These are phyloP conservation scores for Cornus suecica DNA, from an alignment of 148 eudicot species.

Conservation along the genomic window DNA sequence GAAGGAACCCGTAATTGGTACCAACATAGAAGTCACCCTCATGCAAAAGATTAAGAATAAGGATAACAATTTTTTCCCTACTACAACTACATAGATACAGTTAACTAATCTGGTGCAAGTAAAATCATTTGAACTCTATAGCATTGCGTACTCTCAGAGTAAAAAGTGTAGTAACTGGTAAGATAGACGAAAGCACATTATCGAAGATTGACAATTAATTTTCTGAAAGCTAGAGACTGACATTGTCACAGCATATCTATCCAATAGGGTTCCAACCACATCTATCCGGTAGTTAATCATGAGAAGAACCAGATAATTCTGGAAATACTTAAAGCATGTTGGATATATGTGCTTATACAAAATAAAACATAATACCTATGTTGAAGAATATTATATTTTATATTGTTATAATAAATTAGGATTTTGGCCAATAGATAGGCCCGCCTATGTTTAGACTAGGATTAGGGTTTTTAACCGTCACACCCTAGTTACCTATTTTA, in stretches of 20 bases:
- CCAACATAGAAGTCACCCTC: not conserved
- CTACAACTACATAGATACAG: conserved; percentile 3
- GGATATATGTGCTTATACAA: not conserved
- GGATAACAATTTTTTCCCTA: not conserved
- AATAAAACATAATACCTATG: no score
- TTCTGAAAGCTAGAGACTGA: not conserved
- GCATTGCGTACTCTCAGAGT: not conserved
- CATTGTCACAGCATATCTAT: not conserved
- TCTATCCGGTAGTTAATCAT: not conserved
- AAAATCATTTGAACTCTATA: not conserved
- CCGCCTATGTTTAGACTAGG: no score
- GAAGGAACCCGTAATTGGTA: not conserved
- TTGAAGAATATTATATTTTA: no score
- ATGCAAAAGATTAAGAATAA: not conserved
- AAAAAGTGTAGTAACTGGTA: not conserved
- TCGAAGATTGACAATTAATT: not conserved
- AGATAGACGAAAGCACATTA: not conserved
- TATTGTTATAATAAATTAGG: no score
- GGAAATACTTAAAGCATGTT: not conserved
- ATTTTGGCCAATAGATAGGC: no score
- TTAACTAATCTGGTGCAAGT: not conserved
- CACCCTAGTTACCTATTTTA: no score
- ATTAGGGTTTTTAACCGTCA: no score
- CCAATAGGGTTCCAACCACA: not conserved
- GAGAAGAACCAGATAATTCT: not conserved